Percentiles rank a stretch among this genome's conserved stretches.
phyloP scores from a whole-genome alignment of 2,329 filamentous ascomycete genomes.

The Colletotrichum nymphaeae region DNA sequence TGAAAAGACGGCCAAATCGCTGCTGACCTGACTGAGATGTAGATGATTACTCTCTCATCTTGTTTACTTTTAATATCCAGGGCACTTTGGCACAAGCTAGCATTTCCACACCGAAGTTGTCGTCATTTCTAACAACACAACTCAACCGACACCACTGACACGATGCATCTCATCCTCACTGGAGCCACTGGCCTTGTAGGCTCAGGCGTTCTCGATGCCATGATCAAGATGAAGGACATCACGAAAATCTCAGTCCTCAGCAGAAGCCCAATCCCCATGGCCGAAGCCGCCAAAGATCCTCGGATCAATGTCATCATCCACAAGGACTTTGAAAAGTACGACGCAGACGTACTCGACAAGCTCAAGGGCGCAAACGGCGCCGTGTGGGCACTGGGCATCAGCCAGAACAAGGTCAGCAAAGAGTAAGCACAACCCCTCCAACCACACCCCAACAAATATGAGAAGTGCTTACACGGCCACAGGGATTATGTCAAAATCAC shows the following conservation, averaged over 20 bases:
- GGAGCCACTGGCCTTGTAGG: slow-evolving; percentile 77
- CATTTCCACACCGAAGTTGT: not conserved
- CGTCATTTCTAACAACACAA: not conserved
- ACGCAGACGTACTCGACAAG: slow-evolving; percentile 64
- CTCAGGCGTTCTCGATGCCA: slow-evolving; percentile 69
- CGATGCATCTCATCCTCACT: slow-evolving; percentile 74
- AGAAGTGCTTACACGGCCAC: not conserved
- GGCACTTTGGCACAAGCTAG: not conserved
- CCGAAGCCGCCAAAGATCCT: slow-evolving; percentile 65
- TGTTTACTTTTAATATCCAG: not conserved
- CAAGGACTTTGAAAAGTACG: slow-evolving; percentile 73
- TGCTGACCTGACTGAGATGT: not conserved
- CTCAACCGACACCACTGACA: slow-evolving; percentile 4
- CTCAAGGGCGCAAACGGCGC: slow-evolving; percentile 74
- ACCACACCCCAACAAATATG: not conserved
- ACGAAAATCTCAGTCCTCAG: slow-evolving; percentile 76
- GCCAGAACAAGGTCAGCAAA: slow-evolving; percentile 67
- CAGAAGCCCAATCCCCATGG: slow-evolving; percentile 72
- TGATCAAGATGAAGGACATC: slow-evolving; percentile 67
- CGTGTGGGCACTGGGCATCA: slow-evolving; percentile 80
- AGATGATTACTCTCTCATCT: not conserved
- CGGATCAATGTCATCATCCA: slow-evolving; percentile 76
- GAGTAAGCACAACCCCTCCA: slow-evolving; percentile 55
- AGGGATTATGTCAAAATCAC: slow-evolving; percentile 77
- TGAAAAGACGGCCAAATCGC: not conserved